Conservation (phyloP, 176 grass and related monocot species). For the Alloteropsis semialata region DNA sequence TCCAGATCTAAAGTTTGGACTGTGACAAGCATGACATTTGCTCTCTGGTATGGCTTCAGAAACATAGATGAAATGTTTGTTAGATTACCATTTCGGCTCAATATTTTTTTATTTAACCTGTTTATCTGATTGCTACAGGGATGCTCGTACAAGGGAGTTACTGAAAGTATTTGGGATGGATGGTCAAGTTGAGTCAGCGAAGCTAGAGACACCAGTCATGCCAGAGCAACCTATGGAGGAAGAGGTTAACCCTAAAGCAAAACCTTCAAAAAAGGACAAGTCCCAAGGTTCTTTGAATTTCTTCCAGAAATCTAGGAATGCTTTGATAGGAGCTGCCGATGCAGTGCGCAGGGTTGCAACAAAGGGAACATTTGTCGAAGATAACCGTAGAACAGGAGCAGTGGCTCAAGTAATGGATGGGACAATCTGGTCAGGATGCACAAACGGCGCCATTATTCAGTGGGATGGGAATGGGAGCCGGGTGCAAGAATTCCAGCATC, state of each 20-base stretch:
- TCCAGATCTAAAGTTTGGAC: slow-evolving; percentile 82
- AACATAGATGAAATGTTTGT: slow-evolving; percentile 1
- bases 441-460: slow-evolving; percentile 77
- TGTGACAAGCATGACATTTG: slow-evolving; percentile 71
- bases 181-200: slow-evolving; percentile 63
- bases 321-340: slow-evolving; percentile 85
- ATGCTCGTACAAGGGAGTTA: slow-evolving; percentile 89
- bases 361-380: slow-evolving; percentile 85
- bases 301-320: slow-evolving; percentile 94
- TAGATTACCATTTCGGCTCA: background rate
- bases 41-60: slow-evolving; percentile 69
- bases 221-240: slow-evolving; percentile 74
- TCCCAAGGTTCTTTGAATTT: slow-evolving; percentile 84
- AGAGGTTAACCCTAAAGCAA: slow-evolving; percentile 61
- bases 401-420: slow-evolving; percentile 70
- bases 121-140: slow-evolving; percentile 43
- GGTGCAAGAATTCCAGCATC: slow-evolving; percentile 76
- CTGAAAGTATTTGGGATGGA: slow-evolving; percentile 92
- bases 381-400: slow-evolving; percentile 74
- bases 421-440: slow-evolving; percentile 87
- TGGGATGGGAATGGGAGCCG: slow-evolving; percentile 83
- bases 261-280: slow-evolving; percentile 86
- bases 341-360: slow-evolving; percentile 83
- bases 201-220: slow-evolving; percentile 53
- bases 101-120: background rate